phyloP scores from a whole-genome alignment of 2,329 filamentous ascomycete species.

The Monosporascus sp. region DNA sequence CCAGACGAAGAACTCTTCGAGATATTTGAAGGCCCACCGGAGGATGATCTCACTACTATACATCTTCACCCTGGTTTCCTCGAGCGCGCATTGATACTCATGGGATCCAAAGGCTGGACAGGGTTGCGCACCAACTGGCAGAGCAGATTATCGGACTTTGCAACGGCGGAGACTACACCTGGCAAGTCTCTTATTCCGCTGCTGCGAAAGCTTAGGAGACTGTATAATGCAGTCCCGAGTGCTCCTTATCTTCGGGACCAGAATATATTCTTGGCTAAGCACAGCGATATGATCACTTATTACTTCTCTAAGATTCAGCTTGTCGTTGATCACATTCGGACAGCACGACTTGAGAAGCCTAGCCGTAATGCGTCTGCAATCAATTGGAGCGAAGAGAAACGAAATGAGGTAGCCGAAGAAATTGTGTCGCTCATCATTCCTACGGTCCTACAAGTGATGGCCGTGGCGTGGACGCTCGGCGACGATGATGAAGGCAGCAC shows the following conservation, averaged over 20 bases:
- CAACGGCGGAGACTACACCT: constrained; percentile 10
- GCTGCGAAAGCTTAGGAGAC: constrained; percentile 20
- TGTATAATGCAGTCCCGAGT: constrained; percentile 13
- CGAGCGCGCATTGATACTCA: constrained; percentile 11
- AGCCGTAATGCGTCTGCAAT: constrained; percentile 1
- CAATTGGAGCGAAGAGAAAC: constrained; percentile 7
- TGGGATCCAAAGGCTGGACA: constrained; percentile 9
- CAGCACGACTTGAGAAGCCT: constrained; percentile 6
- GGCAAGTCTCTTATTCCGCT: constrained; percentile 14
- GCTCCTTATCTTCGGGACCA: constrained; percentile 17
- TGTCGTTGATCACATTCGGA: constrained; percentile 16
- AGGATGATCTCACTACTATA: constrained; percentile 14
- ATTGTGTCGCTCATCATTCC: constrained; percentile 20
- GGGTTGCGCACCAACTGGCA: constrained; percentile 9
- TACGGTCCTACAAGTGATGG: constrained; percentile 19
- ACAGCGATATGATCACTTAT: constrained; percentile 17
- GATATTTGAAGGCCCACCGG: constrained; percentile 11
- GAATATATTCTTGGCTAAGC: constrained; percentile 18
- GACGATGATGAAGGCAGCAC: constrained; percentile 10
- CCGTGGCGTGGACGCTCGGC: constrained; percentile 20
- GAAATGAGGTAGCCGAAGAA: constrained; percentile 15
- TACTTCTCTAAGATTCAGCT: constrained; percentile 19
- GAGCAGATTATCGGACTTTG: constrained; percentile 6
- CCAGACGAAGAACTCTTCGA: constrained; percentile 7
- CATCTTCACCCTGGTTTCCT: constrained; percentile 13